Base-by-base conservation (phyloP, 306 rosid genomes). In the Medicago arabica region DNA sequence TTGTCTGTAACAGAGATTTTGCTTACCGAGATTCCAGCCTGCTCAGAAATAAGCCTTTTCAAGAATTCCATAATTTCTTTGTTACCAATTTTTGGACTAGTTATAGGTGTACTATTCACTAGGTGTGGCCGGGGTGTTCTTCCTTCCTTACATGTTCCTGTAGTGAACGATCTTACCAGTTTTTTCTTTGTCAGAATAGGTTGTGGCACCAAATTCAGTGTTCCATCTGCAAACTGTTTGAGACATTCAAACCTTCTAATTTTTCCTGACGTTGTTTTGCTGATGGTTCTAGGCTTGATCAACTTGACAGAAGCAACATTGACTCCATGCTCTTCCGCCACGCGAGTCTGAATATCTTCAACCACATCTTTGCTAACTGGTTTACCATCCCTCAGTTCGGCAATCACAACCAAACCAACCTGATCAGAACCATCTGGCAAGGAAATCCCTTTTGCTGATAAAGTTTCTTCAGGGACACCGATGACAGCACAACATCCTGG, bases 221-320 rank as follows among this genome's bases (percentile, higher is more conserved):
- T 88, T 38, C 82, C 97, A 78, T 94, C 98, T 19, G 83, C 62
- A 51, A 91, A 94, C 82, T 94, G 94, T 75, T 94, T 92, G 76
- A 94, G 88, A 78, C 98, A 94, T 47, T 94, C 98, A 80, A 91
- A 94, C 82, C 98, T 91, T 86, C 81, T 88, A 81, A 94, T 91
- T 83, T 94, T 94, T 51, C 98, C 98, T 17, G 97, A 94, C 3
- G 98, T 94, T 65, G 98, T 94, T 81, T 94, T 94, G 71, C 97
- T 91, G 23, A 94, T 91, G 69, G 97, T 94, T 84, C 83, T 88
- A 9, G 98, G 98, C 88, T 86, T 94, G 75, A 94, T 85, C 85
- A 94, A 62, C 88, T 88, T 90, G 80, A 94, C 78, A 59, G 93
- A 82, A 83, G 96, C 96, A 68, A 91, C 41, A 66, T 23, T 82